Base-by-base conservation (phyloP, 805 yeast species). In the Schwanniomyces sp. region DNA sequence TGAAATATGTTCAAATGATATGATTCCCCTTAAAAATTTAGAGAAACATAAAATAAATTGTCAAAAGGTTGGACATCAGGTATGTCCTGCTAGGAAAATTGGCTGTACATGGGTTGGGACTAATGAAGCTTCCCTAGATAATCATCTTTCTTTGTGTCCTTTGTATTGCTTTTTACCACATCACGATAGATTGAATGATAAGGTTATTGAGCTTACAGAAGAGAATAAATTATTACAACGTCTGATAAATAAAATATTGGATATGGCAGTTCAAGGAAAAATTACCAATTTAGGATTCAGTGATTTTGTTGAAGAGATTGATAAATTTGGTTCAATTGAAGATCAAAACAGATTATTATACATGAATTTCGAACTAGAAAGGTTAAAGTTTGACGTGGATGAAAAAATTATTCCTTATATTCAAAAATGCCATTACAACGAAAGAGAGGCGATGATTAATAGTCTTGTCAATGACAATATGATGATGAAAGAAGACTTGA, bases 81-180 rank as follows among this genome's bases (percentile, higher is more conserved):
- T 62, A 43, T 80, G 85, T 50, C 80, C 83, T 0, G 82, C 79
- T 0, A 47, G 51, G 16, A 66, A 63, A 26, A 75, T 70, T 43
- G 85, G 85, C 1, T 80, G 85, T 51, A 67, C 63, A 27, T 80
- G 83, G 81, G 54, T 63, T 1, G 76, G 75, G 0, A 58, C 56
- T 29, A 70, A 57, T 36, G 62, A 63, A 30, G 66, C 75, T 2
- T 54, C 72, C 7, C 50, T 71, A 38, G 76, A 71, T 43, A 63
- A 66, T 17, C 76, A 71, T 46, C 25, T 63, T 8, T 61, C 58
- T 17, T 61, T 61, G 43, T 71, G 76, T 49, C 69, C 61, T 28
- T 52, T 71, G 26, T 57, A 60, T 46, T 57, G 54, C 30, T 49
- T 71, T 14, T 46, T 67, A 8, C 75, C 75, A 0, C 56, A 51